phyloP scores from a whole-genome alignment of 768 basidiomycete species.

The Paxillus involutus region DNA sequence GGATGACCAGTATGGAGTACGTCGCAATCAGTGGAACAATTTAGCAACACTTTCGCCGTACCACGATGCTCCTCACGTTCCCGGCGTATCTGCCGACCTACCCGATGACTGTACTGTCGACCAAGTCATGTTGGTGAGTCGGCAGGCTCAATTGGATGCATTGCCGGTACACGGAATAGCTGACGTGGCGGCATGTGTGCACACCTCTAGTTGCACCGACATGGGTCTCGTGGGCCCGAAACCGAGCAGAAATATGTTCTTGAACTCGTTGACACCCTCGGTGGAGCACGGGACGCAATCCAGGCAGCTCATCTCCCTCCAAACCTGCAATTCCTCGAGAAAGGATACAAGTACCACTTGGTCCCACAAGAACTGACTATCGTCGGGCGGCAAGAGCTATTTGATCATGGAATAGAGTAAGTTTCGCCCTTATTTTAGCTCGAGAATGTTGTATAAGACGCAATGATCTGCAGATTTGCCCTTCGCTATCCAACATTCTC shows the following conservation, averaged over 20 bases:
- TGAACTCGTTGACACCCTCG: slow-evolving; percentile 34
- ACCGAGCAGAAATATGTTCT: slow-evolving; percentile 32
- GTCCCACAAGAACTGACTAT: slow-evolving; percentile 37
- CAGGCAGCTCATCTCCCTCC: slow-evolving; percentile 30
- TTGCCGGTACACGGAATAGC: neutral
- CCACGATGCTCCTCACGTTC: slow-evolving; percentile 27
- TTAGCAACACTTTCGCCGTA: slow-evolving; percentile 41
- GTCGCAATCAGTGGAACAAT: slow-evolving; percentile 3
- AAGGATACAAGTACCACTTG: slow-evolving; percentile 35
- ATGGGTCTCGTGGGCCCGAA: slow-evolving; percentile 40
- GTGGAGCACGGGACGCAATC: slow-evolving; percentile 21
- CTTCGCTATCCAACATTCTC: slow-evolving; percentile 22
- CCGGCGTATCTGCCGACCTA: slow-evolving; percentile 28
- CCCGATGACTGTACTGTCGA: slow-evolving; percentile 39
- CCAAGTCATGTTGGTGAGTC: slow-evolving; percentile 37
- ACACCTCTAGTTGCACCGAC: slow-evolving; percentile 36
- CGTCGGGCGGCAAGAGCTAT: slow-evolving; percentile 37
- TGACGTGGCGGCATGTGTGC: neutral
- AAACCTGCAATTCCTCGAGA: slow-evolving; percentile 36
- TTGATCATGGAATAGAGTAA: slow-evolving; percentile 40
- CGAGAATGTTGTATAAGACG: neutral
- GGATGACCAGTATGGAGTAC: neutral
- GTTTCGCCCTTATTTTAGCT: neutral
- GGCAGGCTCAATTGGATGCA: neutral
- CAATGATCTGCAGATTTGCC: slow-evolving; percentile 12